Conservation (phyloP, 106 monocot species). For the Dendrobium huoshanense region DNA sequence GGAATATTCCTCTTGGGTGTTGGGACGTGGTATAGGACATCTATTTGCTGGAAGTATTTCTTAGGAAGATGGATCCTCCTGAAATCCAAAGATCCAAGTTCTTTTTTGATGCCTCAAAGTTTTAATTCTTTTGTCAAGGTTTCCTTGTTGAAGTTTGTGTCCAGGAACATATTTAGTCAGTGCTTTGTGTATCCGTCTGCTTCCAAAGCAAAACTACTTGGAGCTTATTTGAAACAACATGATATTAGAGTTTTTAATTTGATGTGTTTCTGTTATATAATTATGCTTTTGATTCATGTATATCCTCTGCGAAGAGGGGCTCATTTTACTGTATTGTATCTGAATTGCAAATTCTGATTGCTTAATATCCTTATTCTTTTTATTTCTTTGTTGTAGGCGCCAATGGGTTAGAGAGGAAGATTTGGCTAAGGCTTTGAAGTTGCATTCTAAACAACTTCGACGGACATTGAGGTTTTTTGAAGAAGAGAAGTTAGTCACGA, state of each 20-base stretch:
- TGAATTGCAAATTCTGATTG: not conserved
- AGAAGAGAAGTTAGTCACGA: slow-evolving; percentile 89
- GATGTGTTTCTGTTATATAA: not conserved
- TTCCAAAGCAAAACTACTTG: not conserved
- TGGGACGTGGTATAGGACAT: not conserved
- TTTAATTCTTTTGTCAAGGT: not conserved
- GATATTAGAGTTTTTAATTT: not conserved
- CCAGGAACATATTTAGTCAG: not conserved
- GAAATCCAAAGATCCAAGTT: not conserved
- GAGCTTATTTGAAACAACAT: not conserved
- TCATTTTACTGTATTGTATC: not conserved
- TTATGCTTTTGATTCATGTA: not conserved
- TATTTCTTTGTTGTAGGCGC: slow-evolving; percentile 37
- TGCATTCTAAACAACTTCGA: slow-evolving; percentile 95
- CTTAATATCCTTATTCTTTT: not conserved
- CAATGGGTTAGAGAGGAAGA: slow-evolving; percentile 99
- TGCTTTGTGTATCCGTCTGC: not conserved
- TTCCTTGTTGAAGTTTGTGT: not conserved
- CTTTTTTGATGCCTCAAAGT: not conserved
- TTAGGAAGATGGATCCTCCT: not conserved
- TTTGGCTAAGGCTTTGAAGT: slow-evolving; percentile 82
- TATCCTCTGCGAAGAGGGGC: not conserved
- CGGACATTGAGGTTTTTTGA: slow-evolving; percentile 88
- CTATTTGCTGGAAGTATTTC: not conserved
- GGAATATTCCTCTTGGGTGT: not conserved